Evolutionary conservation across 352 stramenopile genomes (phyloP).

Genomic region (Thalassiosira mediterranea): DNA sequence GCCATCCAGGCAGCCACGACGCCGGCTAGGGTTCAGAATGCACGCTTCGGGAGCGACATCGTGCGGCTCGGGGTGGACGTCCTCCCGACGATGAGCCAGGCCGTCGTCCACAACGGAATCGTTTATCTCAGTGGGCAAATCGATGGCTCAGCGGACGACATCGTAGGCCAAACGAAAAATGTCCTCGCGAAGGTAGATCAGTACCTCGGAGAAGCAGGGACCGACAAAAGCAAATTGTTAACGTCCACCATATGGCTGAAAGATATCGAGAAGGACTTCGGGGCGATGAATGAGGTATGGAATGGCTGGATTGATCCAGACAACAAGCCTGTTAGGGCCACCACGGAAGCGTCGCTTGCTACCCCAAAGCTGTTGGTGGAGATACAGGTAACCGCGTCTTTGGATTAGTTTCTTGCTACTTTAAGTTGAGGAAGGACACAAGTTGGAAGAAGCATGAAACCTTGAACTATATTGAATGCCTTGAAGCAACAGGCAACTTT

Average conservation of each 20-base stretch:
- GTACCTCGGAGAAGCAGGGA: constrained; percentile 69
- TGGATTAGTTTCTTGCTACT: no score
- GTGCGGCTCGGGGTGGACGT: constrained; percentile 34
- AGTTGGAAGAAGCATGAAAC: no score
- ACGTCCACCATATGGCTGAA: constrained; percentile 79
- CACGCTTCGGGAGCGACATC: no score
- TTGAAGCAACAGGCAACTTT: no score
- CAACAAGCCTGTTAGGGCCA: constrained; percentile 76
- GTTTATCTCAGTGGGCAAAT: constrained; percentile 72
- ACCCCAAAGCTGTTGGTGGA: constrained; percentile 67
- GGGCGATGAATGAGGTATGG: constrained; percentile 78
- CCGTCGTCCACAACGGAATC: constrained; percentile 63
- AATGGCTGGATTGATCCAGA: constrained; percentile 71
- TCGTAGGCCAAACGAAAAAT: constrained; percentile 69
- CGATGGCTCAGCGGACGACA: constrained; percentile 51
- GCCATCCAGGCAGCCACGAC: no score
- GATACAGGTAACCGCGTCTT: constrained; percentile 82
- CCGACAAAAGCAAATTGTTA: constrained; percentile 73
- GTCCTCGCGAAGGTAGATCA: constrained; percentile 74
- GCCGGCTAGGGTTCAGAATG: no score
- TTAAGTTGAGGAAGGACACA: no score
- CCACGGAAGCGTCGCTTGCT: constrained; percentile 70
- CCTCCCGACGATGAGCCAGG: constrained; percentile 49
- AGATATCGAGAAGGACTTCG: constrained; percentile 75
- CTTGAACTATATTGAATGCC: no score